A percentile compares a stretch with the other conserved stretches of the same genome.
These are phyloP conservation scores for Nicotiana attenuata DNA, from an alignment of 257 asterid genomes.

Conservation along the genomic window DNA sequence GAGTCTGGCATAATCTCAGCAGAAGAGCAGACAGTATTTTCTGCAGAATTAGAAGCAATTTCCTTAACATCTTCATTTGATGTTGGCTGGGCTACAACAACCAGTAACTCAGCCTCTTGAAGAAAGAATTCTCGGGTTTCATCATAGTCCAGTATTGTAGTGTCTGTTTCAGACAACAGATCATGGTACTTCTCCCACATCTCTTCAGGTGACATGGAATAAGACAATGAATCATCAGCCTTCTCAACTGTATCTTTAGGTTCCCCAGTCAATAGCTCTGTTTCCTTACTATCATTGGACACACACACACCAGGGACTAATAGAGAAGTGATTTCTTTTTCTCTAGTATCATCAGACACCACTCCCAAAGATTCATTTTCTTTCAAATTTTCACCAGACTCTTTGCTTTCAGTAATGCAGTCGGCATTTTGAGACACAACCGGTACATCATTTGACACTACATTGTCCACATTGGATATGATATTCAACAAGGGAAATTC, in stretches of 20 bases:
- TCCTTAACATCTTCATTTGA: neutral
- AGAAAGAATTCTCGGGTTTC: neutral
- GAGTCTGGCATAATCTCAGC: neutral
- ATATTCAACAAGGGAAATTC: neutral
- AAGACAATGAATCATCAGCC: neutral
- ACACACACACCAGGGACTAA: too few species aligned
- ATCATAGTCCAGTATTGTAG: neutral
- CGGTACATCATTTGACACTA: neutral
- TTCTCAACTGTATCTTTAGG: neutral
- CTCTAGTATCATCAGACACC: neutral
- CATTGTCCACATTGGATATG: neutral
- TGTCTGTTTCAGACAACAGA: neutral
- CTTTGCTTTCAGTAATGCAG: neutral
- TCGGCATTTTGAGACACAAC: neutral
- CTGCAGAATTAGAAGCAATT: neutral
- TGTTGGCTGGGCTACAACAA: too few species aligned
- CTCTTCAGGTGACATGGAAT: fast-evolving
- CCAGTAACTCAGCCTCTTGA: neutral
- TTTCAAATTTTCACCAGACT: neutral
- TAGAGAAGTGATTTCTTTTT: too few species aligned
- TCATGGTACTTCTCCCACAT: neutral
- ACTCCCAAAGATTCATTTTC: neutral
- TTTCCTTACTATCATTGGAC: too few species aligned
- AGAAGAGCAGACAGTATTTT: neutral
- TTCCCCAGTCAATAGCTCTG: too few species aligned